Evolutionary conservation across 2,329 filamentous ascomycete species (phyloP), one percentile per base, ranked within the genome.

Genomic region (Alternaria consortialis): DNA sequence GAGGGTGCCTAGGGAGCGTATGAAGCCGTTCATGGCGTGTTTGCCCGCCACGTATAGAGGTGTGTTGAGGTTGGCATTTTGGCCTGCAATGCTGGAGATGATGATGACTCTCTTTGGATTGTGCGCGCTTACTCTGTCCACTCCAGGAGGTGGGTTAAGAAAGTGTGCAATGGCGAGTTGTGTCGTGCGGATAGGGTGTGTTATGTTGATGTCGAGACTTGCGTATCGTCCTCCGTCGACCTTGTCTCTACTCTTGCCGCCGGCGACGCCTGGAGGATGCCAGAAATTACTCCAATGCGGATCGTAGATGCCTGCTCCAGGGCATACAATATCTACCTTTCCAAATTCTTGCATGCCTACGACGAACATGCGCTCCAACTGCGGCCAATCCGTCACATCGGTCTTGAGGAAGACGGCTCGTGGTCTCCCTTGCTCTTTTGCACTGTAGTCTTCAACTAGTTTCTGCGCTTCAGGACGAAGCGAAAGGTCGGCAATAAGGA

Each of bases 1-100:
- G 6, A 88, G 79, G 1, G 77, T 73, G 0, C 77, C 83, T 13
- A 89, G 70, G 4, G 80, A 81, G 56, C 86, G 82, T 5, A 88
- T 79, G 72, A 80, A 83, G 11, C 81, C 82, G 20, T 77, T 80
- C 56, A 84, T 76, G 12, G 73, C 82, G 56, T 82, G 80, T 61
- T 84, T 84, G 1, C 72, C 71, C 0, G 82, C 82, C n/a, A 76
- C 68, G 65, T 84, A 84, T 6, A 84, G 62, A 0, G 83, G 82
- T 0, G 76, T 75, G 9, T 67, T 23, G 8, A 60, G 32, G 7
- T 60, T 76, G 0, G 76, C 64, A 0, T 53, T 64, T 53, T 84
- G 81, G 3, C 80, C 82, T 0, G 82, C 83, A 23, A 84, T 80
- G 50, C 75, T 80, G 53, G 67, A 75, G 31, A 84, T 79, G 53